These are phyloP conservation scores for Trypanosoma scelopori DNA, from an alignment of 208 protist genomes.

Conservation along the genomic window DNA sequence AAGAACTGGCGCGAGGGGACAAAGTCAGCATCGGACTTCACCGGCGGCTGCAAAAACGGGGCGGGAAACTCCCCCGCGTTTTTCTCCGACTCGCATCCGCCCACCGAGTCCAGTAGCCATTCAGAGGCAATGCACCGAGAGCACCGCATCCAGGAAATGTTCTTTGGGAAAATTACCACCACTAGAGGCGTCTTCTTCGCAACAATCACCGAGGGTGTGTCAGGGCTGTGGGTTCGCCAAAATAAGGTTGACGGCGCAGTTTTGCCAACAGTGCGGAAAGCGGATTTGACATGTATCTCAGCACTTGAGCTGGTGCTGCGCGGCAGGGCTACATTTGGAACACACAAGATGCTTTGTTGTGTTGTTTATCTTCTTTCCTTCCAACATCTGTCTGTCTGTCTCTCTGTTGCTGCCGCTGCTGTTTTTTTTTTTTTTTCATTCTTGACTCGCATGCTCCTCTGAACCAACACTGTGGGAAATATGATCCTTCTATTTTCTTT, in stretches of 20 bases:
- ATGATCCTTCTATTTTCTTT: neutral
- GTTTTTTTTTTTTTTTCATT: conserved; percentile 11
- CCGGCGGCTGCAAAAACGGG: no score
- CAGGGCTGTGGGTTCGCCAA: conserved; percentile 8
- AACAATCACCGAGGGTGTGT: conserved; percentile 4
- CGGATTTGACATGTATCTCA: conserved; percentile 15
- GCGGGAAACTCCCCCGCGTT: no score
- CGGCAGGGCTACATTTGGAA: neutral
- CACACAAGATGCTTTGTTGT: neutral
- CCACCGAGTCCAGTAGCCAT: neutral
- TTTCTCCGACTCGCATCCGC: neutral
- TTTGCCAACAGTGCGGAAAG: conserved; percentile 17
- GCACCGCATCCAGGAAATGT: neutral
- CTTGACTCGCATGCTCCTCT: neutral
- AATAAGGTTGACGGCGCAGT: conserved; percentile 4
- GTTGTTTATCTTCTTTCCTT: conserved; percentile 23
- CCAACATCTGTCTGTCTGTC: neutral
- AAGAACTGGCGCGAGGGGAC: neutral
- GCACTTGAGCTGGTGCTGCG: neutral
- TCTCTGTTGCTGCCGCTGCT: neutral
- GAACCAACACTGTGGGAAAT: no score
- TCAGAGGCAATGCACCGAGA: neutral
- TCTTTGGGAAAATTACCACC: neutral
- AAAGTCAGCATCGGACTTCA: no score
- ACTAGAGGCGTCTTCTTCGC: neutral